A percentile compares a stretch with the other conserved stretches of the same genome.
Evolutionary conservation across 2,329 filamentous ascomycete species (phyloP).

Genomic region (Talaromyces sp.): DNA sequence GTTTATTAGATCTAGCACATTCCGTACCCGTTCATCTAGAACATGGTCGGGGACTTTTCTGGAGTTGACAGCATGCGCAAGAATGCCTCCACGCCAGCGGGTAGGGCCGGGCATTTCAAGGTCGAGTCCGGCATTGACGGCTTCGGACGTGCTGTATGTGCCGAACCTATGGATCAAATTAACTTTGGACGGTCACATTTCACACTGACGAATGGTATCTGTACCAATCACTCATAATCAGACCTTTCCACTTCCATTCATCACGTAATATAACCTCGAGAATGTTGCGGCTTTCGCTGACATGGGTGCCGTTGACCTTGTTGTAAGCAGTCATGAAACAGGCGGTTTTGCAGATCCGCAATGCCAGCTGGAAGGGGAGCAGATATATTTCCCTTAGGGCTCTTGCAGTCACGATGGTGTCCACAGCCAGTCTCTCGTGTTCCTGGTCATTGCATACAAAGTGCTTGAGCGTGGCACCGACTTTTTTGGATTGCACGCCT

Average conservation of each 20-base stretch:
- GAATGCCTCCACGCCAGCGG: slow-evolving; percentile 35
- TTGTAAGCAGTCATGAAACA: slow-evolving; percentile 58
- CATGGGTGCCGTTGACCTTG: slow-evolving; percentile 48
- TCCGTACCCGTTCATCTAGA: slow-evolving; percentile 54
- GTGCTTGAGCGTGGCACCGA: slow-evolving; percentile 73
- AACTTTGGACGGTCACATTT: background rate
- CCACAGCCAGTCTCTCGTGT: slow-evolving; percentile 39
- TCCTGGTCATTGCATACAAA: slow-evolving; percentile 46
- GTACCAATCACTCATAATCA: slow-evolving; percentile 45
- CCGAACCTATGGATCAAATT: slow-evolving; percentile 31
- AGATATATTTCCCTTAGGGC: slow-evolving; percentile 60
- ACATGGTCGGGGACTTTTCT: slow-evolving; percentile 53
- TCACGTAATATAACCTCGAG: slow-evolving; percentile 40
- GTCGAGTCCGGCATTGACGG: slow-evolving; percentile 41
- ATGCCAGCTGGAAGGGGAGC: slow-evolving; percentile 57
- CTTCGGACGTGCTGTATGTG: slow-evolving; percentile 41
- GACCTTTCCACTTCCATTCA: slow-evolving; percentile 43
- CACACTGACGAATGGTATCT: background rate
- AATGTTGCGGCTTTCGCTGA: slow-evolving; percentile 37
- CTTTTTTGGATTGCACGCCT: slow-evolving; percentile 66
- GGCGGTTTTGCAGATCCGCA: slow-evolving; percentile 51
- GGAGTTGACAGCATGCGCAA: slow-evolving; percentile 44
- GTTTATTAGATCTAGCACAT: slow-evolving; percentile 57
- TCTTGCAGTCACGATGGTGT: slow-evolving; percentile 43
- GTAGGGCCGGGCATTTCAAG: slow-evolving; percentile 45